Evolutionary conservation across 148 eudicot species (phyloP), one percentile per base, ranked within the genome.

Genomic region (Selenicereus undatus): DNA sequence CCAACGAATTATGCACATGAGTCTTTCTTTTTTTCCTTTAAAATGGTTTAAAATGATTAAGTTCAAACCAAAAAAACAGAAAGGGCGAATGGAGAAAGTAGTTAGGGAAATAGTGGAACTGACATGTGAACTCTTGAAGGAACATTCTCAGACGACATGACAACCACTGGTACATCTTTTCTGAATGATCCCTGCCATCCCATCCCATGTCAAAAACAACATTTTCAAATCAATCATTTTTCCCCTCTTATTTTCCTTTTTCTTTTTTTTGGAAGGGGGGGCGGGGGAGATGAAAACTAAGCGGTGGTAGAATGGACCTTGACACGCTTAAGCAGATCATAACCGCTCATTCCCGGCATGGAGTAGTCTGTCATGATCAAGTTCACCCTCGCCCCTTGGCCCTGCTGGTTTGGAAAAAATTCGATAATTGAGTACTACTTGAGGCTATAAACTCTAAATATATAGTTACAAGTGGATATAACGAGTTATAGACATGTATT

Each of bases 91-190:
- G 52, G 52, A 12, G 52, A 48, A 48, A 70, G 22, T 22, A n/a
- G 30, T 8, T 35, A 66, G 43, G 51, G 26, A 65, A 26, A 4
- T 20, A 74, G 22, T 21, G 36, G 17, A 20, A 42, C 79, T 77
- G 76, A 90, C 93, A 87, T 90, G 69, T 89, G 76, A 74, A 90
- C 89, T 85, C 91, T 83, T 43, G 91, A 81, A 76, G 93, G 93
- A 52, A 90, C 89, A 86, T 90, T 89, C 85, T 90, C 93, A 11
- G 91, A 90, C n/a, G 93, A 90, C 91, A 90, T 89, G 68, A 90
- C 86, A 27, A 90, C 87, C 24, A 90, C 93, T 45, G 93, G 93
- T 51, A 90, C 83, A 72, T 90, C 88, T 83, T 88, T 90, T 88
- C 89, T 83, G 18, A 85, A 78, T 17, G 93, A 89, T 21, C 82